Conservation (phyloP, 495 filamentous ascomycete genomes). For the Podospora pseudocomata region DNA sequence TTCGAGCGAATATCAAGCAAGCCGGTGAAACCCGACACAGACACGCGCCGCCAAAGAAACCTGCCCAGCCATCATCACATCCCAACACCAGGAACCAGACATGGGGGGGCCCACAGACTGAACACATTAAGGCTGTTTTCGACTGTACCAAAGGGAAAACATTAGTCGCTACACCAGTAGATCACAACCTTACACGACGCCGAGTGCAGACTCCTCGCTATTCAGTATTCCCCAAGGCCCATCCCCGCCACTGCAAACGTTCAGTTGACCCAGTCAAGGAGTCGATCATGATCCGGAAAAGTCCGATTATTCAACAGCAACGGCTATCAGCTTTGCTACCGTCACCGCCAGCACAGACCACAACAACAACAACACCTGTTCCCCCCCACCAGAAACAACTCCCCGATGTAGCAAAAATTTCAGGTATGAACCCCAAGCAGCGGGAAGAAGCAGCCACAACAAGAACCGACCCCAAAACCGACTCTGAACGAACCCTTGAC, state of each 20-base stretch:
- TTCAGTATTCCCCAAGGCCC: constrained; percentile 19
- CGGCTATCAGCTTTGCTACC: constrained; percentile 34
- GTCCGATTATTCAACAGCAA: constrained; percentile 34
- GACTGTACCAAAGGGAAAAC: not conserved
- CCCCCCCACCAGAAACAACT: not conserved
- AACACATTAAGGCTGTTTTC: not conserved
- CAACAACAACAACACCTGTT: not conserved
- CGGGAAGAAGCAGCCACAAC: not conserved
- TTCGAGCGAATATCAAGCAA: constrained; percentile 8
- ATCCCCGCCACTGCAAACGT: not conserved
- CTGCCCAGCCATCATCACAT: not conserved
- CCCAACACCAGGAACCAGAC: not conserved
- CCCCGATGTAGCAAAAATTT: not conserved
- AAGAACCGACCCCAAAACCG: constrained; percentile 1
- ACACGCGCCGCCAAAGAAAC: not conserved
- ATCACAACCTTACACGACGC: constrained; percentile 13
- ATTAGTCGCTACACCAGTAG: not conserved
- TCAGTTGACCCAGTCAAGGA: constrained; percentile 27
- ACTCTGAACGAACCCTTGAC: constrained; percentile 33
- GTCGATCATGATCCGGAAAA: constrained; percentile 30
- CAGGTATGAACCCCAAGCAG: not conserved
- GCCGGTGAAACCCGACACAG: constrained; percentile 10
- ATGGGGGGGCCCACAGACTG: not conserved
- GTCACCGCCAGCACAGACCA: constrained; percentile 2
- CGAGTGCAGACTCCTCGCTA: constrained; percentile 19